Evolutionary conservation across 2,329 filamentous ascomycete genomes (phyloP), one percentile per base, ranked within the genome.

Genomic region (Aspergillus sp.): DNA sequence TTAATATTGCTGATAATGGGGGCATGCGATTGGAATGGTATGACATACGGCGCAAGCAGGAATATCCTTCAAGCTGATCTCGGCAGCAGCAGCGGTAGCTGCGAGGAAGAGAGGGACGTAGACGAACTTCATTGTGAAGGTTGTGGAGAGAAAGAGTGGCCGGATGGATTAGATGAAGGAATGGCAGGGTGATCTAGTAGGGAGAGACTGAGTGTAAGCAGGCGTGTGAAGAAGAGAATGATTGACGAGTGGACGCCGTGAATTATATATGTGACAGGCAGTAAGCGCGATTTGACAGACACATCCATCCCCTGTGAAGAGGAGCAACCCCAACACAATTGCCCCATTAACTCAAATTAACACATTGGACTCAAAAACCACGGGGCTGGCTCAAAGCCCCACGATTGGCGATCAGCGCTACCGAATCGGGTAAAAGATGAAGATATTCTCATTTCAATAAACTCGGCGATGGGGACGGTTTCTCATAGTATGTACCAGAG

Each of bases 31-130:
- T 10, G 25, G 15, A 43, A 20, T 35, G 27, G 25, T 27, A 32
- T 17, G 33, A 74, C 78, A 60, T 72, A 83, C 80, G 54, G 80
- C 80, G 58, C 76, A 84, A 7, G 53, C 50, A 13, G 79, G 82
- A 43, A 79, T 72, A 35, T 58, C 60, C 25, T 60, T 55, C 48
- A 74, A 39, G 17, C 17, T 17, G 59, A 35, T 60, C 19, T 20
- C 58, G 61, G 80, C 78, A 35, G 77, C 77, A 44, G 58, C 53
- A n/a, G 61, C 68, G 23, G 71, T 63, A 52, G 74, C 74, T 57
- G 78, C 72, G 43, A 81, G 66, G 56, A 78, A 74, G 57, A 81
- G 65, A 52, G 74, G 63, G 54, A 78, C 64, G 57, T 76, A 57
- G 49, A 75, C 63, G 52, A 69, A 51, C 69, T 76, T 78, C 77